phyloP scores from a whole-genome alignment of 768 basidiomycete genomes.

The Lactarius vividus region DNA sequence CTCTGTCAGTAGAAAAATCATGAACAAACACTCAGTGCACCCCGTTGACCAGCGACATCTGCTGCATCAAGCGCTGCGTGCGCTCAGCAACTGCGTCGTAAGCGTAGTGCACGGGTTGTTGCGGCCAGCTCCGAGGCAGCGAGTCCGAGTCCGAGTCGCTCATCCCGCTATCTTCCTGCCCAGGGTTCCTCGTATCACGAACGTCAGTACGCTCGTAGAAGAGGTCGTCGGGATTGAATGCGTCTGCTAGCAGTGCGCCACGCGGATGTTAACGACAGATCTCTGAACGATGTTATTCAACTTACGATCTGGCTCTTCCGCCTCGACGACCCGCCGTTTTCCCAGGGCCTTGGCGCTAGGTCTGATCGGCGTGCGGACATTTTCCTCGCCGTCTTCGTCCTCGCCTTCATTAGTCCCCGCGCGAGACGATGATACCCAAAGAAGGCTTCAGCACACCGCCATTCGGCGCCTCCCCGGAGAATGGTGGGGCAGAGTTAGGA shows the following conservation, averaged over 20 bases:
- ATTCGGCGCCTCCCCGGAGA: conserved; percentile 17
- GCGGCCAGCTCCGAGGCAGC: conserved; percentile 37
- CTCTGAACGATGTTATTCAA: conserved; percentile 21
- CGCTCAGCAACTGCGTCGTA: conserved; percentile 92
- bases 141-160: conserved; percentile 53
- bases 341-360: conserved; percentile 89
- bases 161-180: conserved; percentile 32
- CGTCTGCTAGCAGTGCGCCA: conserved; percentile 34
- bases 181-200: conserved; percentile 33
- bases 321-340: conserved; percentile 65
- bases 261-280: background rate
- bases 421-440: conserved; percentile 8
- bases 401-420: background rate
- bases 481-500: conserved; percentile 1
- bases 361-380: conserved; percentile 42
- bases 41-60: conserved; percentile 32
- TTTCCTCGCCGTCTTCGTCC: conserved; percentile 30
- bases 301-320: conserved; percentile 49
- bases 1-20: background rate
- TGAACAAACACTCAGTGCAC: conserved; percentile 29
- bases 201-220: conserved; percentile 45
- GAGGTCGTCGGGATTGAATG: conserved; percentile 56
- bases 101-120: conserved; percentile 65
- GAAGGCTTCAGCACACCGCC: conserved; percentile 12
- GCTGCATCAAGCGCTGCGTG: conserved; percentile 53